Conservation (phyloP, 1,284 basidiomycete species). For the Anthracocystis setariae region DNA sequence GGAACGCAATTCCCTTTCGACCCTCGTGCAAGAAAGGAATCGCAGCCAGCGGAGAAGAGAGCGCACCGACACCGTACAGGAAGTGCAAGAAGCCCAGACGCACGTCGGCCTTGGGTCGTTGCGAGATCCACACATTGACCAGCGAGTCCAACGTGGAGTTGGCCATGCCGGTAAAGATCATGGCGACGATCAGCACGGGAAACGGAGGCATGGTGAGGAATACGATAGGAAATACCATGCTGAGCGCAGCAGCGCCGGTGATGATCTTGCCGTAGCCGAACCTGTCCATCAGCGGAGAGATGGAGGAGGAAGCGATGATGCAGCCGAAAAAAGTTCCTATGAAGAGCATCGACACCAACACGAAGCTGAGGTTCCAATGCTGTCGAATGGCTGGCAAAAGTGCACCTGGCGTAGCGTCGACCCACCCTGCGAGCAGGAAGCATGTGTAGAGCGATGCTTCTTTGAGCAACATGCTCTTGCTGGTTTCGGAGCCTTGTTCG, state of each 20-base stretch:
- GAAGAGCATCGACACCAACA: constrained; percentile 47
- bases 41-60: constrained; percentile 50
- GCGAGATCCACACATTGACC: constrained; percentile 45
- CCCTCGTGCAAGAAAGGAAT: constrained; percentile 40
- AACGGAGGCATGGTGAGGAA: constrained; percentile 50
- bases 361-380: constrained; percentile 39
- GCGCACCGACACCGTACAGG: constrained; percentile 52
- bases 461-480: constrained; percentile 37
- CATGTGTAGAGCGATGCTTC: constrained; percentile 41
- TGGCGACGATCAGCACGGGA: constrained; percentile 41
- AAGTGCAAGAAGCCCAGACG: constrained; percentile 48
- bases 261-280: constrained; percentile 45
- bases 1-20: constrained; percentile 26
- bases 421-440: constrained; percentile 47
- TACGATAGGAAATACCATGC: constrained; percentile 27
- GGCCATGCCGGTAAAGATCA: constrained; percentile 34
- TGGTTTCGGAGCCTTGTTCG: not conserved
- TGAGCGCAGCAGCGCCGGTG: constrained; percentile 22
- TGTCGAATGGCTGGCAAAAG: constrained; percentile 47
- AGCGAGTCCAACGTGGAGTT: constrained; percentile 35
- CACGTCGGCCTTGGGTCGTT: constrained; percentile 40
- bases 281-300: constrained; percentile 36
- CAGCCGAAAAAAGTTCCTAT: constrained; percentile 49
- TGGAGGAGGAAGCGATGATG: constrained; percentile 35
- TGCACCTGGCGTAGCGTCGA: constrained; percentile 47